Evolutionary conservation across 2,329 filamentous ascomycete species (phyloP), one percentile per base, ranked within the genome.

Genomic region (Domatiomyces globalis): DNA sequence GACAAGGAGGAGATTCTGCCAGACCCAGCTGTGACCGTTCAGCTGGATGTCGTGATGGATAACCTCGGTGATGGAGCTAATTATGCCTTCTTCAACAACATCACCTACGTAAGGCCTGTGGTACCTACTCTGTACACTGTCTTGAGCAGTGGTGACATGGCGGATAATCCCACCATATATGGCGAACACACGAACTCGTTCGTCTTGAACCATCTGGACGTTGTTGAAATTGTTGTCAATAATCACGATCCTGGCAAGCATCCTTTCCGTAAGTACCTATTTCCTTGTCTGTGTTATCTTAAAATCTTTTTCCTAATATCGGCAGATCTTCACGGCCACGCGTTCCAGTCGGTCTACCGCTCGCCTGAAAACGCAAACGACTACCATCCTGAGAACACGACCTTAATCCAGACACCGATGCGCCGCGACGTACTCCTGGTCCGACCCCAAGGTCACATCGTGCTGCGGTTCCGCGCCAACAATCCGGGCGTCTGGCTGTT

Each of bases 91-190:
- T 79, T 85, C 51, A 89, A 90, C 71, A 81, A 85, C 65, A 78
- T 87, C 56, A 87, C 84, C 27, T 94, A 89, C 65, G 76, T 77
- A 2, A 51, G 69, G 0, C 86, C 85, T 47, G 85, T 86, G 63
- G 87, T 94, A 0, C 88, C 87, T 0, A 81, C 83, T 0, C 73
- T 94, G 0, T 94, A 88, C 71, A 87, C 84, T 0, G 85, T 76
- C 1, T 72, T 94, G 2, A 80, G 78, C 0, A 68, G 79, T 1
- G 79, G 78, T 15, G 62, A 68, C 2, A 56, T 74, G 17, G 77
- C 79, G 12, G 72, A 71, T 1, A 73, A 86, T 54, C 71, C 80
- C 0, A 57, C 63, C 1, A 69, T 87, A 4, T 88, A 88, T 62
- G 84, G 84, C 27, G 69, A 72, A 22, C 78, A 78, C 64, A 80